These are phyloP conservation scores for Sanguinoderma infundibulare DNA, from an alignment of 1,284 basidiomycete species.

Conservation along the genomic window DNA sequence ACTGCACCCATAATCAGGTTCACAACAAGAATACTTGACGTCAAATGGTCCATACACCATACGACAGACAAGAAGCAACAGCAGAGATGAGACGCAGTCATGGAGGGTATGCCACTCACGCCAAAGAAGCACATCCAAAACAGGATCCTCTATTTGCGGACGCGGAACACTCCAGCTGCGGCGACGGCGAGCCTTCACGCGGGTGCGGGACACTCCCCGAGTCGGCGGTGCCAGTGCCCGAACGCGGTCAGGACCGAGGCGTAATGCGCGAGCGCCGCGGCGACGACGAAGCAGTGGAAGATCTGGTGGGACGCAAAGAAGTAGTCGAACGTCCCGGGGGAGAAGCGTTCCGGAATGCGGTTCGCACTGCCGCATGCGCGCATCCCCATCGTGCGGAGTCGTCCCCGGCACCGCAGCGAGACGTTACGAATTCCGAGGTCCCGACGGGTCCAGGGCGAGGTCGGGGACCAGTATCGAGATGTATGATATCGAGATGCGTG, in stretches of 20 bases:
- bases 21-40: no score
- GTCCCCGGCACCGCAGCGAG: not conserved
- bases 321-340: constrained; percentile 82
- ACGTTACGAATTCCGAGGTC: no score
- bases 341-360: constrained; percentile 80
- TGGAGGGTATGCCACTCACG: not conserved
- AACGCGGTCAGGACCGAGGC: constrained; percentile 58
- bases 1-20: no score
- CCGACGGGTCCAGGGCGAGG: not conserved
- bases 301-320: constrained; percentile 86
- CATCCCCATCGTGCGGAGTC: no score
- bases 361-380: constrained; percentile 81
- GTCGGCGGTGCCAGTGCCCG: constrained; percentile 55
- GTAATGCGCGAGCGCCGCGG: constrained; percentile 82
- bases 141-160: not conserved
- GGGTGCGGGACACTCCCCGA: constrained; percentile 22
- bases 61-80: not conserved
- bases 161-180: not conserved
- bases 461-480: not conserved
- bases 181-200: not conserved
- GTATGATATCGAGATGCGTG: not conserved
- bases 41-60: not conserved
- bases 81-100: not conserved
- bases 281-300: constrained; percentile 84
- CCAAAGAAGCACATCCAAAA: not conserved